Base-by-base conservation (phyloP, 768 basidiomycete genomes). In the Artomyces pyxidatus region DNA sequence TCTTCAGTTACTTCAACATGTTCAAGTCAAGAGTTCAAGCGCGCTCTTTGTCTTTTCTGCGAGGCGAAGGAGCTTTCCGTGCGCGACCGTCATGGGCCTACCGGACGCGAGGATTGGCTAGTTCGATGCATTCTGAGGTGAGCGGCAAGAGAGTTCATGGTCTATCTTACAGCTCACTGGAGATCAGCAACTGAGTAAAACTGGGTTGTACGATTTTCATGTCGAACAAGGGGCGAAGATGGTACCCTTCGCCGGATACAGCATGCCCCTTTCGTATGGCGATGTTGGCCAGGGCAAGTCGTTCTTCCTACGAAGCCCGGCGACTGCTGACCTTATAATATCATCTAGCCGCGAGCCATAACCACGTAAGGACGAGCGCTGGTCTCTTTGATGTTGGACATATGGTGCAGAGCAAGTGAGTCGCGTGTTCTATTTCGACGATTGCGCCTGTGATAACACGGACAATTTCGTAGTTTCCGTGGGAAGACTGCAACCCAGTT, bases 331-430 rank as follows among this genome's bases (percentile, higher is more conserved):
- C 52, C 46, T 39, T 43, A n/a, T n/a, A n/a, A n/a, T n/a, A n/a
- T 37, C 19, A 3, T 39, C 26, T 63, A 96, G 94, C 90, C 46
- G 81, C 85, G 8, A 92, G 89, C 58, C 95, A 99, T 66, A 80
- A 85, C 39, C 86, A 97, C 60, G 88, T 94, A 44, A 82, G 96
- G 37, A 77, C 70, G 11, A 76, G 75, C 29, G 88, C 79, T 1
- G 93, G 93, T 0, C 72, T 99, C 27, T 99, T 99, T 63, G 96
- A 99, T 61, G 96, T 99, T 23, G 90, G 90, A 19, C 96, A 99
- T 66, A 99, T 99, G 95, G 88, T 98, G 14, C 95, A 98, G 64
- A 80, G 82, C 28, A 85, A 81, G 90, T 92, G 59, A 42, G 77
- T n/a, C n/a, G n/a, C 49, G 4, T 28, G 12, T 29, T 47, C n/a